Evolutionary conservation across 345 rosid genomes (phyloP).

Genomic region (Salix viminalis): DNA sequence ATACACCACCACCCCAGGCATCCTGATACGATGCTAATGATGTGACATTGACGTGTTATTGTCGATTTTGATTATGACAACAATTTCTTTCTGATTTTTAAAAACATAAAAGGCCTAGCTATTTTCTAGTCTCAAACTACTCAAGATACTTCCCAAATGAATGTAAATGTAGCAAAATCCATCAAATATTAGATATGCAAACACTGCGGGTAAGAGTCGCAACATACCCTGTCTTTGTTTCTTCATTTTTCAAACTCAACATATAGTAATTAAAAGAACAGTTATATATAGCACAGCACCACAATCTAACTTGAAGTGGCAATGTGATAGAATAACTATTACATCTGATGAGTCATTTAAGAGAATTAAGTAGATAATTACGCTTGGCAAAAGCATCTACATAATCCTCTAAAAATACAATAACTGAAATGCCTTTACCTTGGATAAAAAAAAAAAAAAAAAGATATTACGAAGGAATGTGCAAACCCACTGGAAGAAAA

Average conservation of each 20-base stretch:
- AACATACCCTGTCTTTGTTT: neutral
- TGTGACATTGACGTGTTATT: neutral
- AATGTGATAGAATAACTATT: neutral
- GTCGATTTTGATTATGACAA: neutral
- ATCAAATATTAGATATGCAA: neutral
- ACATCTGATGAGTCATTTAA: neutral
- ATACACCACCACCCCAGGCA: neutral
- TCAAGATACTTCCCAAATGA: neutral
- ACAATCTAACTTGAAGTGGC: neutral
- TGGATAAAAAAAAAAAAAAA: neutral
- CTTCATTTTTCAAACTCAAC: neutral
- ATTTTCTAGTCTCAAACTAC: neutral
- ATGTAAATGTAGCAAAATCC: neutral
- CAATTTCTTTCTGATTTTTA: neutral
- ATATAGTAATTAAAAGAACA: neutral
- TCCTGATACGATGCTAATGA: neutral
- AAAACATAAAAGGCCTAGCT: neutral
- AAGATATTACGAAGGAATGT: neutral
- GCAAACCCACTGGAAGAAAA: neutral
- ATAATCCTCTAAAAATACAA: neutral
- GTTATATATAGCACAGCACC: neutral
- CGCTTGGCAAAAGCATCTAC: neutral
- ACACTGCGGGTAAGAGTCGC: neutral
- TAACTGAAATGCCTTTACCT: neutral
- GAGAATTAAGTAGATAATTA: neutral